Evolutionary conservation across 768 basidiomycete species (phyloP).

Genomic region (Kwoniella mangroviensis): DNA sequence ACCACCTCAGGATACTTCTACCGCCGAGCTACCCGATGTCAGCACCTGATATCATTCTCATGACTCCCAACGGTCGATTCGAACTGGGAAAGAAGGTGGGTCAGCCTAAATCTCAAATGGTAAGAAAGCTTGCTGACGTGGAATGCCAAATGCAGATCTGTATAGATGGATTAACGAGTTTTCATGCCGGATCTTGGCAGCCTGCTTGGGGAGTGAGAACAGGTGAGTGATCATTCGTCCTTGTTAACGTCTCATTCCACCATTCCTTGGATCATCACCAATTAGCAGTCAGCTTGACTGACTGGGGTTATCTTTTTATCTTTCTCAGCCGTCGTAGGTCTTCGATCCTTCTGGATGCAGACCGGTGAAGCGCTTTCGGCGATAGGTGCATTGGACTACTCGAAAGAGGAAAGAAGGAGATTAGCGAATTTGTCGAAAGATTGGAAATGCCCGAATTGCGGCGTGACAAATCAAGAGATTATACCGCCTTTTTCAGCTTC

Average conservation of each 20-base stretch:
- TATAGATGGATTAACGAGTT: constrained; percentile 55
- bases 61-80: constrained; percentile 96
- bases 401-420: constrained; percentile 52
- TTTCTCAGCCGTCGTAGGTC: constrained; percentile 54
- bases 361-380: constrained; percentile 51
- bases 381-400: constrained; percentile 53
- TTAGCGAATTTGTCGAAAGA: constrained; percentile 51
- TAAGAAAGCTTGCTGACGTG: constrained; percentile 8
- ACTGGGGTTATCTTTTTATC: not conserved
- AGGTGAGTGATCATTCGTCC: constrained; percentile 53
- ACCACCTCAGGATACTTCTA: constrained; percentile 87
- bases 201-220: constrained; percentile 98
- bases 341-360: constrained; percentile 58
- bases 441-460: constrained; percentile 52
- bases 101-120: not conserved
- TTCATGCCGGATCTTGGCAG: constrained; percentile 97
- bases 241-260: no score
- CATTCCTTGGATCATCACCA: no score
- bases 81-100: constrained; percentile 91
- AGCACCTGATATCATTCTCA: constrained; percentile 92
- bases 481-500: constrained; percentile 14
- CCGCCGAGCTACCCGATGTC: constrained; percentile 96
- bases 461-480: constrained; percentile 30
- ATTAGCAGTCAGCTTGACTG: no score
- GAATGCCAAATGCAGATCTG: constrained; percentile 46